A percentile compares a stretch with the other conserved stretches of the same genome.
These are phyloP conservation scores for Diutina siamensis DNA, from an alignment of 1,139 yeast genomes.

Conservation along the genomic window DNA sequence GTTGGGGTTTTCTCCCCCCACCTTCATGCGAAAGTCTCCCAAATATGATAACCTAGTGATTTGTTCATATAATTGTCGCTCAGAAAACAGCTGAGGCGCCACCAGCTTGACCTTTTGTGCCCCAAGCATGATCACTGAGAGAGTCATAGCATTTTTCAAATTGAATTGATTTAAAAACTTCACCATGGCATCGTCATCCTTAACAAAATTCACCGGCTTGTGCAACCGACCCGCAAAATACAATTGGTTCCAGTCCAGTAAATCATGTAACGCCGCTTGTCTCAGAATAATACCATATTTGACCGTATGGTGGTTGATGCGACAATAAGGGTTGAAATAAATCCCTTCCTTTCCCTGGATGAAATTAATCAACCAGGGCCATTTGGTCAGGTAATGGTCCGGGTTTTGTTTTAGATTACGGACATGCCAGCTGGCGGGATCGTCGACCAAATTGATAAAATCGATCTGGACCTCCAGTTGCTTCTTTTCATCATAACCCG, in stretches of 20 bases:
- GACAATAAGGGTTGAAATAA: slow-evolving; percentile 84
- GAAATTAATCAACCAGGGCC: slow-evolving; percentile 32
- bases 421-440: slow-evolving; percentile 66
- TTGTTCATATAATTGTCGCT: slow-evolving; percentile 56
- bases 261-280: slow-evolving; percentile 49
- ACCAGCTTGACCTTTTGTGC: slow-evolving; percentile 10
- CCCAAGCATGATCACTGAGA: slow-evolving; percentile 47
- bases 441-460: slow-evolving; percentile 72
- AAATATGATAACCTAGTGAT: slow-evolving; percentile 75
- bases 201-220: slow-evolving; percentile 76
- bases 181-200: slow-evolving; percentile 43
- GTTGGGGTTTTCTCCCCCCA: slow-evolving; percentile 88
- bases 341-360: slow-evolving; percentile 83
- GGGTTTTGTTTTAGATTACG: slow-evolving; percentile 55
- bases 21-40: slow-evolving; percentile 81
- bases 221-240: slow-evolving; percentile 90
- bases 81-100: slow-evolving; percentile 20
- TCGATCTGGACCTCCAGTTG: slow-evolving; percentile 60
- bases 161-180: slow-evolving; percentile 50
- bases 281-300: slow-evolving; percentile 81
- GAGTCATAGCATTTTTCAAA: slow-evolving; percentile 62
- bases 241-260: slow-evolving; percentile 72
- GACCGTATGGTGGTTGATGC: slow-evolving; percentile 45
- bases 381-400: slow-evolving; percentile 73
- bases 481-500: slow-evolving; percentile 33